phyloP scores from a whole-genome alignment of 2,329 filamentous ascomycete species.

The Plenodomus lindquistii region DNA sequence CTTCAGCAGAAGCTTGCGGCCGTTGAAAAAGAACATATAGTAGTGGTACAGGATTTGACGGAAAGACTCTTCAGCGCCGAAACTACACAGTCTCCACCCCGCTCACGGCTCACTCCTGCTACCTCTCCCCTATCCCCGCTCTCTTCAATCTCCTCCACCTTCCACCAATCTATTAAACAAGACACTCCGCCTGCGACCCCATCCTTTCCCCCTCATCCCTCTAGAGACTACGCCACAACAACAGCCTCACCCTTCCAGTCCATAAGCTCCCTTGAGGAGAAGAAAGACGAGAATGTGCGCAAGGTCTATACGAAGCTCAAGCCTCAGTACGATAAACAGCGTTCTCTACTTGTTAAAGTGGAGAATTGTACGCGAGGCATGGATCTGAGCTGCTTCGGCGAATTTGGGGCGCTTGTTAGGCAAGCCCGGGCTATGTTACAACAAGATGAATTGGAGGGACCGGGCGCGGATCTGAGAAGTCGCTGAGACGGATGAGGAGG shows the following conservation, averaged over 20 bases:
- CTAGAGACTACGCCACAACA: not conserved
- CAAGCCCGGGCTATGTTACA: constrained; percentile 17
- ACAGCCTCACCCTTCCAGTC: constrained; percentile 1
- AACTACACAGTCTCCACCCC: not conserved
- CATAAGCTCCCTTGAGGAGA: constrained; percentile 5
- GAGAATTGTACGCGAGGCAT: constrained; percentile 11
- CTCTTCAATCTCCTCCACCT: not conserved
- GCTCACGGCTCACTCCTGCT: too few relatives aligned
- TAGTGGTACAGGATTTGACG: too few relatives aligned
- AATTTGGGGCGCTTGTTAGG: constrained; percentile 26
- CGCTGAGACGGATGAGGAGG: not conserved
- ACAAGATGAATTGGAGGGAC: constrained; percentile 5
- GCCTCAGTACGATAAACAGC: constrained; percentile 19
- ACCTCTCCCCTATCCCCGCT: not conserved
- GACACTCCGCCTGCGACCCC: not conserved
- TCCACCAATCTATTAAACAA: not conserved
- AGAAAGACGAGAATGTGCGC: constrained; percentile 22
- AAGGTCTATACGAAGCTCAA: constrained; percentile 25
- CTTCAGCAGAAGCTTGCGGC: not conserved
- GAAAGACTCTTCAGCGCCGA: not conserved
- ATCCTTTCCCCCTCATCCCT: not conserved
- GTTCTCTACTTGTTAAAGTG: constrained; percentile 10
- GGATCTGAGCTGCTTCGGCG: constrained; percentile 25
- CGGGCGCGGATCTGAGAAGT: too few relatives aligned
- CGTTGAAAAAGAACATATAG: not conserved